Percentiles rank a stretch among this genome's conserved stretches.
Conservation (phyloP, 1,284 basidiomycete species). For the Sanghuangporus baumii region DNA sequence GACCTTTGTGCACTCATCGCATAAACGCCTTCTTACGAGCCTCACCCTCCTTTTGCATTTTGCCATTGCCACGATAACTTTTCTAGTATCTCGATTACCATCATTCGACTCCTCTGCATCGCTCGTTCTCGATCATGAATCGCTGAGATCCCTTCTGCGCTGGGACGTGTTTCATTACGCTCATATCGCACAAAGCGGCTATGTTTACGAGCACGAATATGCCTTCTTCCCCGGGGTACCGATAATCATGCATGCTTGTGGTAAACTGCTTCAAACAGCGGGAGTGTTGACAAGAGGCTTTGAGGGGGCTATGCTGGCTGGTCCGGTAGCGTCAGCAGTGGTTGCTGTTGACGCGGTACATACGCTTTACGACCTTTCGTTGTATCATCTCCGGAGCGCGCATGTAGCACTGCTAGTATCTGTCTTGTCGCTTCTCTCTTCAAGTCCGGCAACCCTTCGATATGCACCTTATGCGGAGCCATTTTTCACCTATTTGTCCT, state of each 20-base stretch:
- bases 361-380: constrained; percentile 60
- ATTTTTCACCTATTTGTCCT: constrained; percentile 77
- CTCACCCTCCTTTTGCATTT: constrained; percentile 25
- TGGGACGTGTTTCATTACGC: constrained; percentile 90
- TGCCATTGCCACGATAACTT: constrained; percentile 30
- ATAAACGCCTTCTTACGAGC: constrained; percentile 12
- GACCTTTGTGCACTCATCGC: background rate
- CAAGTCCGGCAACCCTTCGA: constrained; percentile 71
- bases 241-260: constrained; percentile 41
- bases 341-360: constrained; percentile 40
- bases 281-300: constrained; percentile 14
- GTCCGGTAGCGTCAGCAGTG: constrained; percentile 33
- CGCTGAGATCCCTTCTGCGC: constrained; percentile 42
- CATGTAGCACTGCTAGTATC: constrained; percentile 56
- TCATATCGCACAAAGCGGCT: constrained; percentile 58
- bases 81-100: constrained; percentile 29
- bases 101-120: constrained; percentile 43
- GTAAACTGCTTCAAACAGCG: constrained; percentile 23
- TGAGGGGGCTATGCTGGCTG: constrained; percentile 15
- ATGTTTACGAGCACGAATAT: constrained; percentile 79
- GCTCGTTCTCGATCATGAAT: constrained; percentile 26
- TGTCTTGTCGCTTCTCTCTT: constrained; percentile 72
- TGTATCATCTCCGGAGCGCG: constrained; percentile 40
- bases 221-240: constrained; percentile 82
- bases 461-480: constrained; percentile 80